These are phyloP conservation scores for Zygotorulaspora mrakii DNA, from an alignment of 1,139 yeast species.

Conservation along the genomic window DNA sequence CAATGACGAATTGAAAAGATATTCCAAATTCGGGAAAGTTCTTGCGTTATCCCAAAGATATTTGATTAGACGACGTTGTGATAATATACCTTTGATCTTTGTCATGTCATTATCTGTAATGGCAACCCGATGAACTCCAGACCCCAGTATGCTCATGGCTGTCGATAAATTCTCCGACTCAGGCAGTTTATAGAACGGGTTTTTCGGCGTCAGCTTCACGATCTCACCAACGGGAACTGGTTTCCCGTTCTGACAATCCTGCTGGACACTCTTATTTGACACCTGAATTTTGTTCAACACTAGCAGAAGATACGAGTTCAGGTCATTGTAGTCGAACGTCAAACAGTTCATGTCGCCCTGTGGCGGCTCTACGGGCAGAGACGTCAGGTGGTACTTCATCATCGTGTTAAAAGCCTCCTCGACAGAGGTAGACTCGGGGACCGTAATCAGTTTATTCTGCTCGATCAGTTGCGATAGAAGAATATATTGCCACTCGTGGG, in stretches of 20 bases:
- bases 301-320: conserved; percentile 75
- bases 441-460: conserved; percentile 67
- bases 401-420: conserved; percentile 85
- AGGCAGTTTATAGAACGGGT: conserved; percentile 73
- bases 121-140: conserved; percentile 91
- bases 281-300: conserved; percentile 63
- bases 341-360: conserved; percentile 59
- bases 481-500: conserved; percentile 66
- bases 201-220: conserved; percentile 67
- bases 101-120: conserved; percentile 53
- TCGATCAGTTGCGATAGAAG: conserved; percentile 72
- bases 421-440: conserved; percentile 62
- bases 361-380: conserved; percentile 67
- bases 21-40: conserved; percentile 74
- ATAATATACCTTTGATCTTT: conserved; percentile 68
- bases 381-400: conserved; percentile 67
- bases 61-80: conserved; percentile 80
- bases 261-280: conserved; percentile 35
- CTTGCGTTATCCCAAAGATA: conserved; percentile 92
- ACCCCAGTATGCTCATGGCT: conserved; percentile 81
- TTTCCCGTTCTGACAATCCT: conserved; percentile 36
- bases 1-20: conserved; percentile 57
- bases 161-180: conserved; percentile 64
- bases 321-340: conserved; percentile 88
- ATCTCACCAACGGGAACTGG: conserved; percentile 37